phyloP scores from a whole-genome alignment of 148 eudicot species.

The Cornus kousa region DNA sequence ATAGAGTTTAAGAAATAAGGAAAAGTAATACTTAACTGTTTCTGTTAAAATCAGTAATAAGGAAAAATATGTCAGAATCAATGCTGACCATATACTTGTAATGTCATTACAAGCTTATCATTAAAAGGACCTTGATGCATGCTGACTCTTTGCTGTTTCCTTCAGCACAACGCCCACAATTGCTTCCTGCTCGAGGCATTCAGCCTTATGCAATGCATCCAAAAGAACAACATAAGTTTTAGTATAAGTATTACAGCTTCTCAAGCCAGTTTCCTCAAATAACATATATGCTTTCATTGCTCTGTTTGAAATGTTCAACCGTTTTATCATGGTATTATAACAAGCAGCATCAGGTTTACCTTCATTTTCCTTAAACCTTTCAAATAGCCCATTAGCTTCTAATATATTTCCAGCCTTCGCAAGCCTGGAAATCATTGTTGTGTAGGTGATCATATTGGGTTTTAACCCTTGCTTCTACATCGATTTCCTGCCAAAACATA shows the following conservation, averaged over 20 bases:
- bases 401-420: slow-evolving; percentile 74
- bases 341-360: slow-evolving; percentile 84
- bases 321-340: slow-evolving; percentile 81
- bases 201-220: slow-evolving; percentile 88
- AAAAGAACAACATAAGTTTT: slow-evolving; percentile 83
- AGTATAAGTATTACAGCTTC: slow-evolving; percentile 64
- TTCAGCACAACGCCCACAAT: slow-evolving; percentile 81
- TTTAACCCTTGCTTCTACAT: slow-evolving; percentile 79
- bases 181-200: slow-evolving; percentile 92
- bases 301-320: slow-evolving; percentile 69
- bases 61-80: too few species aligned
- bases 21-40: neutral
- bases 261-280: slow-evolving; percentile 82
- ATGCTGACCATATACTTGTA: too few species aligned
- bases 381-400: slow-evolving; percentile 73
- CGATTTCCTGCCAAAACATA: slow-evolving; percentile 75
- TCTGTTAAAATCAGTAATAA: too few species aligned
- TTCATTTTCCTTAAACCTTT: slow-evolving; percentile 67
- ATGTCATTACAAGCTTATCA: neutral
- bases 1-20: slow-evolving; percentile 20
- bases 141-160: slow-evolving; percentile 94
- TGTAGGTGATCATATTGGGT: slow-evolving; percentile 73
- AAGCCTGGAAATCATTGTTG: slow-evolving; percentile 84
- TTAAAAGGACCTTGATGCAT: slow-evolving; percentile 69
- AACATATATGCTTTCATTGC: slow-evolving; percentile 68